Conservation (phyloP, 2,329 filamentous ascomycete genomes). For the Colletotrichum cordylinicola region DNA sequence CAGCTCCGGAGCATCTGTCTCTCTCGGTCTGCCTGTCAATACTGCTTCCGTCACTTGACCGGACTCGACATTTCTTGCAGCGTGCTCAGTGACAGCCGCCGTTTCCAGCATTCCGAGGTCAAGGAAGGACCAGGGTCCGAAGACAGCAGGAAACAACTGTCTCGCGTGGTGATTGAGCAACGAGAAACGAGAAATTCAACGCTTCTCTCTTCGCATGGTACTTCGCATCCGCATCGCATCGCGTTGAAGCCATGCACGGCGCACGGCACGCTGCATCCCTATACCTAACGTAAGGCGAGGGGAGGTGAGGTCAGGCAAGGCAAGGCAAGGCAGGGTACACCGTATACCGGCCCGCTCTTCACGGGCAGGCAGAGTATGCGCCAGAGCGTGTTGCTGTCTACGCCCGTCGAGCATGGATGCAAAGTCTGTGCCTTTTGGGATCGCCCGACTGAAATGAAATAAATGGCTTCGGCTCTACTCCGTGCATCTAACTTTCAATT, state of each 20-base stretch:
- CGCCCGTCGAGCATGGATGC: neutral
- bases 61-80: neutral
- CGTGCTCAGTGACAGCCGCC: neutral
- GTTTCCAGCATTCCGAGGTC: constrained; percentile 2
- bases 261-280: neutral
- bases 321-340: neutral
- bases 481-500: neutral
- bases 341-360: neutral
- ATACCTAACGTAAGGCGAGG: neutral
- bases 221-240: constrained; percentile 19
- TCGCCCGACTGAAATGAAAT: neutral
- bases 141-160: neutral
- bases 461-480: neutral
- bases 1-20: neutral
- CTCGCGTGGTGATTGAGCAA: neutral
- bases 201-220: neutral
- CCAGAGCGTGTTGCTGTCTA: neutral
- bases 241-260: neutral
- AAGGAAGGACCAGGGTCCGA: neutral
- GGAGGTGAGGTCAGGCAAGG: neutral
- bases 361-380: neutral
- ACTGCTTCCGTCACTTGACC: constrained; percentile 11
- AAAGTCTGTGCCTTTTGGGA: constrained; percentile 2
- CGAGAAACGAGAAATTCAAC: neutral
- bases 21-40: neutral